phyloP scores from a whole-genome alignment of 192 early-diverging fungal species.

The Backusella psychrophila region DNA sequence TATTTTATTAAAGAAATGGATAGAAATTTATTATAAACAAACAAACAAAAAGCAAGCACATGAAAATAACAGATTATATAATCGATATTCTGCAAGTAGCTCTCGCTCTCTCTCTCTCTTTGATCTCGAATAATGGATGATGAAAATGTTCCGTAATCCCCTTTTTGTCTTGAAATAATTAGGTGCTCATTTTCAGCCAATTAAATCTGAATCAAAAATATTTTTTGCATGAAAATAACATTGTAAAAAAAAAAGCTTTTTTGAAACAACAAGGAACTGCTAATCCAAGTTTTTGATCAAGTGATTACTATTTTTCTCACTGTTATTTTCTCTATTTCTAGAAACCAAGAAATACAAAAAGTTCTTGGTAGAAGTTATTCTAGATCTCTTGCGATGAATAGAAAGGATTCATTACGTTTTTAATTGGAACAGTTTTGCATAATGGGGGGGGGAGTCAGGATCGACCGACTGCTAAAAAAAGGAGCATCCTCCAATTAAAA shows the following conservation, averaged over 20 bases:
- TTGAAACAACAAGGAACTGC: not conserved
- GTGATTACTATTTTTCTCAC: not conserved
- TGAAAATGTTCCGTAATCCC: not conserved
- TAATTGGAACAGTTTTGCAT: not conserved
- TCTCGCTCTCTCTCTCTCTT: too few relatives aligned
- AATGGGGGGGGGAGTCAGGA: not conserved
- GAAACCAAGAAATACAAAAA: not conserved
- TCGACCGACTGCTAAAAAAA: not conserved
- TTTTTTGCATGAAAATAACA: not conserved
- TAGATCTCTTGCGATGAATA: not conserved
- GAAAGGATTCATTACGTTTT: not conserved
- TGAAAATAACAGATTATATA: not conserved
- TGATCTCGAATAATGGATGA: too few relatives aligned
- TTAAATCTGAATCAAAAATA: not conserved
- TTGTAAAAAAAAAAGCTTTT: not conserved
- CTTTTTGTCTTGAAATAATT: not conserved
- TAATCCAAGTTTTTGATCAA: not conserved
- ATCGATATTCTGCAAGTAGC: too few relatives aligned
- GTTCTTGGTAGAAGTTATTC: not conserved
- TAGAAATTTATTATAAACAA: not conserved
- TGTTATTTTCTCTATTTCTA: not conserved
- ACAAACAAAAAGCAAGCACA: not conserved
- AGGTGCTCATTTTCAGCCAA: not conserved
- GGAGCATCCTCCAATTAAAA: not conserved
- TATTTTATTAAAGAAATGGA: not conserved